A percentile compares a stretch with the other conserved stretches of the same genome.
Conservation (phyloP, 768 basidiomycete species). For the Cyclocybe aegerita region DNA sequence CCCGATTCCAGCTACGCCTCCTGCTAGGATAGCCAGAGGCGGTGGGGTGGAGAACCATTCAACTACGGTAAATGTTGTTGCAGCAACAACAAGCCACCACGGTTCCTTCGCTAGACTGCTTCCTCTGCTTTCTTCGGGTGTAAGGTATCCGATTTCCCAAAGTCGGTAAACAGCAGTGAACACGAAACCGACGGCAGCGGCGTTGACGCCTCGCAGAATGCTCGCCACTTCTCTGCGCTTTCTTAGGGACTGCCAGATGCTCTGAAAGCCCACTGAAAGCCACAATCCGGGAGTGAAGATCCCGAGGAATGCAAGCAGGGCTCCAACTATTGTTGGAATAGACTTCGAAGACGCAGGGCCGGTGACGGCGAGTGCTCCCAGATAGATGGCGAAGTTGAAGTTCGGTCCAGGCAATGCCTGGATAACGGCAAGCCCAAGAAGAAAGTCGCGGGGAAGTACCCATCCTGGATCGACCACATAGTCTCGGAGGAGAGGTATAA, state of each 20-base stretch:
- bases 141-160: conserved; percentile 38
- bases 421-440: conserved; percentile 50
- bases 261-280: conserved; percentile 35
- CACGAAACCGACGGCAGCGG: conserved; percentile 41
- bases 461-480: conserved; percentile 52
- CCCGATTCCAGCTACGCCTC: conserved; percentile 38
- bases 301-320: conserved; percentile 45
- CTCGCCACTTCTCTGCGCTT: conserved; percentile 27
- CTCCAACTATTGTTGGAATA: conserved; percentile 38
- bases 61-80: conserved; percentile 36
- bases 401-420: conserved; percentile 54
- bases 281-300: conserved; percentile 50
- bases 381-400: conserved; percentile 54
- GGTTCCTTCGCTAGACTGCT: conserved; percentile 36
- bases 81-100: conserved; percentile 48
- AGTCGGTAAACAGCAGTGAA: conserved; percentile 40
- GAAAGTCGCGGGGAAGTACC: conserved; percentile 54
- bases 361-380: conserved; percentile 42
- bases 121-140: conserved; percentile 21
- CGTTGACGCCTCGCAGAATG: conserved; percentile 38
- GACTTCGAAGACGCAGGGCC: conserved; percentile 23
- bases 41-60: conserved; percentile 41
- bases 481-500: conserved; percentile 50
- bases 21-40: conserved; percentile 36
- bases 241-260: conserved; percentile 31